Percentiles rank a stretch among this genome's conserved stretches.
Evolutionary conservation across 108 stramenopile genomes (phyloP).

Genomic region (Cyclotella baltica): DNA sequence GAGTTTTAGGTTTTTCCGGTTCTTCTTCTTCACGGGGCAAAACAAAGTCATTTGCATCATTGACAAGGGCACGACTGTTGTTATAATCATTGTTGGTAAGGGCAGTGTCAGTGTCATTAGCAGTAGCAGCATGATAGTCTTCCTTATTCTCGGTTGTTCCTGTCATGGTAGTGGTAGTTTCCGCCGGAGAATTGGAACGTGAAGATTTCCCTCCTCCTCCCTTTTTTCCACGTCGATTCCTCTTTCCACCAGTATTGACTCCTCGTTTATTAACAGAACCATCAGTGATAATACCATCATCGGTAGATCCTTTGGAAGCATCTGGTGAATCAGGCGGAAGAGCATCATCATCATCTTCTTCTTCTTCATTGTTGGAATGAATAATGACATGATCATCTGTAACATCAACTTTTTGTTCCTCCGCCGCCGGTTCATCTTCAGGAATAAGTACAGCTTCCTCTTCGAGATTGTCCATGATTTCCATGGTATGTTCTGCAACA

Average conservation of each 20-base stretch:
- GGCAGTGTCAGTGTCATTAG: too few relatives aligned
- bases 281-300: too few relatives aligned
- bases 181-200: slow-evolving; percentile 47
- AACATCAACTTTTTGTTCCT: slow-evolving; percentile 50
- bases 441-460: slow-evolving; percentile 17
- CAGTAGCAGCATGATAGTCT: slow-evolving; percentile 11
- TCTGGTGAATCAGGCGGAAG: slow-evolving; percentile 23
- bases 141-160: too few relatives aligned
- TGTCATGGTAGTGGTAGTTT: too few relatives aligned
- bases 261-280: too few relatives aligned
- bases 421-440: slow-evolving; percentile 32
- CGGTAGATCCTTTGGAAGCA: slow-evolving; percentile 25
- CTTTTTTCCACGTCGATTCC: slow-evolving; percentile 33
- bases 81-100: too few relatives aligned
- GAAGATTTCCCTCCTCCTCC: slow-evolving; percentile 53
- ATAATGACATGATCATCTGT: too few relatives aligned
- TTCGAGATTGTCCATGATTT: slow-evolving; percentile 11
- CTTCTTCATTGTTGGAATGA: too few relatives aligned
- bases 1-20: slow-evolving; percentile 56
- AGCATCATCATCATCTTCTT: slow-evolving; percentile 41
- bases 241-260: slow-evolving; percentile 36
- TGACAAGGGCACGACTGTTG: too few relatives aligned
- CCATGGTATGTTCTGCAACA: slow-evolving; percentile 47
- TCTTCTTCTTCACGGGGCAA: slow-evolving; percentile 33
- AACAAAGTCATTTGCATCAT: too few relatives aligned